phyloP scores from a whole-genome alignment of 2,329 filamentous ascomycete genomes.

The Monosporascus sp. region DNA sequence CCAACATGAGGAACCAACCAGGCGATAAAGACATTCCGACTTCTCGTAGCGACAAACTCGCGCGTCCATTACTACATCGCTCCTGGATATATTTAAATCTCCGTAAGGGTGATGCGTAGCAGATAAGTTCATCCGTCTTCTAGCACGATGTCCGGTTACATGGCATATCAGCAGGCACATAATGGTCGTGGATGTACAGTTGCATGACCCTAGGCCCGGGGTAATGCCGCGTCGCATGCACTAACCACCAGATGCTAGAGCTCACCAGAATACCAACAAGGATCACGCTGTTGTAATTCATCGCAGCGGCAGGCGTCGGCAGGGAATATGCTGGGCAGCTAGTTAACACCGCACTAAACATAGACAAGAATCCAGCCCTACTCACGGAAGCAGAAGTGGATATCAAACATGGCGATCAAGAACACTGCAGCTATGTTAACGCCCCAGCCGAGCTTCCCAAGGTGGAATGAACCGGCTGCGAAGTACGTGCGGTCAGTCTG shows the following conservation, averaged over 20 bases:
- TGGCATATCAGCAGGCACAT: neutral
- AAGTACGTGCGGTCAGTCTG: slow-evolving; percentile 46
- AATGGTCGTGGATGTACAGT: slow-evolving; percentile 35
- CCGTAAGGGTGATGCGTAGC: neutral
- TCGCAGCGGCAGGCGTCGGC: slow-evolving; percentile 34
- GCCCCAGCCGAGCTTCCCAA: slow-evolving; percentile 42
- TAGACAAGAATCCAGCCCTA: slow-evolving; percentile 2
- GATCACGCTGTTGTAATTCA: slow-evolving; percentile 52
- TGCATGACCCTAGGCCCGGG: slow-evolving; percentile 44
- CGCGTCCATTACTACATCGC: too few relatives aligned
- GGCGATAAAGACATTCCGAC: too few relatives aligned
- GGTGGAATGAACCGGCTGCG: slow-evolving; percentile 45
- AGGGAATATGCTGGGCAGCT: slow-evolving; percentile 30
- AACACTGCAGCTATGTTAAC: slow-evolving; percentile 45
- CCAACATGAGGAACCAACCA: too few relatives aligned
- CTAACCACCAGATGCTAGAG: slow-evolving; percentile 44
- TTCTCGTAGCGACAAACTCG: too few relatives aligned
- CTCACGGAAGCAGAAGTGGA: slow-evolving; percentile 57
- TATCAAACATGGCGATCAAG: slow-evolving; percentile 49
- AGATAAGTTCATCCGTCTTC: neutral
- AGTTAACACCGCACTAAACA: slow-evolving; percentile 2
- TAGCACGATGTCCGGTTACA: neutral
- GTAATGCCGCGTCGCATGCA: slow-evolving; percentile 42
- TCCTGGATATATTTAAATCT: too few relatives aligned
- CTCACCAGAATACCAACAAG: slow-evolving; percentile 42